These are phyloP conservation scores for Pythium sp. DNA, from an alignment of 352 stramenopile species.

Conservation along the genomic window DNA sequence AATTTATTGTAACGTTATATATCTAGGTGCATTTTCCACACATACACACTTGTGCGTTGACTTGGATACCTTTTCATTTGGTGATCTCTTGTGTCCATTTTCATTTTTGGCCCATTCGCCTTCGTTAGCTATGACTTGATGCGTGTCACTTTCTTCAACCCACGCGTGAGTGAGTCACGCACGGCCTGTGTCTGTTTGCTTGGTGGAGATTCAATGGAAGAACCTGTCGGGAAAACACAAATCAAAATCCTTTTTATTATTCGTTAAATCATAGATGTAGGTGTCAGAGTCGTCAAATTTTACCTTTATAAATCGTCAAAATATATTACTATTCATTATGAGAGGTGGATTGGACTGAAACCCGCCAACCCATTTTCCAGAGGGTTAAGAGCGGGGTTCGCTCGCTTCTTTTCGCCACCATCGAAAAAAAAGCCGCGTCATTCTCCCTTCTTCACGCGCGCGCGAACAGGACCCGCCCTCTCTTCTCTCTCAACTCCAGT, in stretches of 20 bases:
- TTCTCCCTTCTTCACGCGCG: conserved; percentile 15
- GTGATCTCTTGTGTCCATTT: neutral
- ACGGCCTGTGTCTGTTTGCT: neutral
- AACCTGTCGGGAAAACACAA: neutral
- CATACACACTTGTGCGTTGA: neutral
- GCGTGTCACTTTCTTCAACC: conserved; percentile 7
- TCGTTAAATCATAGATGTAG: too few relatives aligned
- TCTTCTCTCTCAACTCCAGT: neutral
- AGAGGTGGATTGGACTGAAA: neutral
- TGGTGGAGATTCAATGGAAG: neutral
- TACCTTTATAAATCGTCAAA: too few relatives aligned
- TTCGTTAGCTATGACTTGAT: neutral
- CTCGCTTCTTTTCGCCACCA: neutral
- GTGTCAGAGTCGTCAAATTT: too few relatives aligned
- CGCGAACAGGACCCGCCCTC: conserved; percentile 8
- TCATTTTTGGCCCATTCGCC: neutral
- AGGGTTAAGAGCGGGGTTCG: too few relatives aligned
- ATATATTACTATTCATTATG: too few relatives aligned
- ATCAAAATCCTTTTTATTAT: too few relatives aligned
- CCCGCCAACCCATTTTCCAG: too few relatives aligned
- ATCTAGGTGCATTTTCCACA: conserved; percentile 4
- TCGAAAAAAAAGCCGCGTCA: conserved; percentile 2
- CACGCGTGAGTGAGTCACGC: neutral
- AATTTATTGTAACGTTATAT: conserved; percentile 24
- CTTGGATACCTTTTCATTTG: neutral